Base-by-base conservation (phyloP, 441 rosid species). In the Francoa sonchifolia region DNA sequence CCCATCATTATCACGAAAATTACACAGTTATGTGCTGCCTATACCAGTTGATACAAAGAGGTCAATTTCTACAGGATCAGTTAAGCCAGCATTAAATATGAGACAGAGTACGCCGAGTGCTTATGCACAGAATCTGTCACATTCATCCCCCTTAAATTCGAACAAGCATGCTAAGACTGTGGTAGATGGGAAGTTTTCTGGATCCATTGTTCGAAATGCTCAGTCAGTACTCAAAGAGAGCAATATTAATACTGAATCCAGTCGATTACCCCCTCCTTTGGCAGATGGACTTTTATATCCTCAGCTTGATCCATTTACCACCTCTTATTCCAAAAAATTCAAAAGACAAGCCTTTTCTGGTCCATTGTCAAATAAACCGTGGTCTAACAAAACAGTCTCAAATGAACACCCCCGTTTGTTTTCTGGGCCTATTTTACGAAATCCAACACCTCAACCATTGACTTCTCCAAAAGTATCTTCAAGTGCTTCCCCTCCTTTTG, bases 401-500 rank as follows among this genome's bases (percentile, higher is more conserved):
- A 39, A 35, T 36, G 72, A 79, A 23, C 61, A 66, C 58, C 62
- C 65, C 14, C 71, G 42, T 39, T 42, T 74, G 58, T 69, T 62
- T 47, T 85, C 98, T 18, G 93, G 94, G 42, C 79, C 96, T 31
- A 59, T 82, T 56, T 52, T 70, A 37, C 65, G 69, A 58, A 72
- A 50, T 48, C 68, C 81, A 35, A 56, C 61, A 9, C 50, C 66
- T 29, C 75, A 68, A 55, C 58, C 49, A 14, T 58, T 61, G 42
- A 41, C 59, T 27, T 42, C 79, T 57, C 68, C 70, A 18, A 79
- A 73, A 57, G 52, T 61, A 12, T 71, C 89, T 22, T 59, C 71
- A 30, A 64, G 55, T 17, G 54, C 73, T 32, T 71, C 79, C 48
- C 73, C 82, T 14, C 68, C 74, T 40, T 63, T 66, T 53, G 23